Evolutionary conservation across 1,284 basidiomycete genomes (phyloP).

Genomic region (Stereum hirsutum): DNA sequence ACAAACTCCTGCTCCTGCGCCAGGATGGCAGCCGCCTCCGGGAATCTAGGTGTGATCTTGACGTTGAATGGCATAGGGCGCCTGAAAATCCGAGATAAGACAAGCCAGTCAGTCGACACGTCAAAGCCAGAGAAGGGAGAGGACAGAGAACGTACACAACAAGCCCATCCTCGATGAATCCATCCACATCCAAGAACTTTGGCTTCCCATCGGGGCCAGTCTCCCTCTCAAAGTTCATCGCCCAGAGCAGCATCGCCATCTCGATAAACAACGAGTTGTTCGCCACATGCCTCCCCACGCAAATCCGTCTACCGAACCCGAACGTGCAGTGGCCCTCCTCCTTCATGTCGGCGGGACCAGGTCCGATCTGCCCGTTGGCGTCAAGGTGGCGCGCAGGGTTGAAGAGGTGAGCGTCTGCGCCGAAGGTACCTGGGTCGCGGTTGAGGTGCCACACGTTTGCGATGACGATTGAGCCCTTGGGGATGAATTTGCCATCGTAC

Average conservation of each 20-base stretch:
- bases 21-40: conserved; percentile 9
- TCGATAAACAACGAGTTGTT: conserved; percentile 23
- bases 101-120: neutral
- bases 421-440: conserved; percentile 13
- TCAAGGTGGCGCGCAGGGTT: conserved; percentile 14
- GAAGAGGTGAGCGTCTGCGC: conserved; percentile 14
- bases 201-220: conserved; percentile 9
- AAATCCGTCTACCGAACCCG: conserved; percentile 17
- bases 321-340: conserved; percentile 18
- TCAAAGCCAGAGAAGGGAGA: conserved; percentile 6
- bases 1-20: conserved; percentile 7
- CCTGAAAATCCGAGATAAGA: conserved; percentile 3
- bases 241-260: conserved; percentile 22
- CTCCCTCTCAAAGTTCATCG: conserved; percentile 17
- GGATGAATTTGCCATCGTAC: conserved; percentile 18
- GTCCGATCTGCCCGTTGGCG: conserved; percentile 13
- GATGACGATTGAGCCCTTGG: conserved; percentile 15
- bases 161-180: conserved; percentile 7
- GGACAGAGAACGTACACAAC: conserved; percentile 9
- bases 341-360: conserved; percentile 12
- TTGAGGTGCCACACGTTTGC: conserved; percentile 15
- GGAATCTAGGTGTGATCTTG: conserved; percentile 9
- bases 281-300: conserved; percentile 23
- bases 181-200: conserved; percentile 7
- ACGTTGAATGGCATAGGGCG: conserved; percentile 8